These are phyloP conservation scores for Solanum megistacrolobum DNA, from an alignment of 257 asterid genomes.

Conservation along the genomic window DNA sequence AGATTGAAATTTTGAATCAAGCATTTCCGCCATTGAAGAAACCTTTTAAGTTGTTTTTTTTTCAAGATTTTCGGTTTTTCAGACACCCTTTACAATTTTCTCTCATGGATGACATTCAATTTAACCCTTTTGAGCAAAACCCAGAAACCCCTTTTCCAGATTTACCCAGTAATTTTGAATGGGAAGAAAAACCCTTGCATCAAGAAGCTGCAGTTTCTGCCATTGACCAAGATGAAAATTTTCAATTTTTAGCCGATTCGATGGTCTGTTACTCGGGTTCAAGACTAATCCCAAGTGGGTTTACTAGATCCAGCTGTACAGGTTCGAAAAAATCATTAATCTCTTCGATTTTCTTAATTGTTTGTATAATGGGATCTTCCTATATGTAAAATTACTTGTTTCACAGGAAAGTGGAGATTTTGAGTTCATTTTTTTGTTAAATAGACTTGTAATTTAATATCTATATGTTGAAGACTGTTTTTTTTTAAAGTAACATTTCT, in stretches of 20 bases:
- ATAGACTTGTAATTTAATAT: not conserved
- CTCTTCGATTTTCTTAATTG: not conserved
- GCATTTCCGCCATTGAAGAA: not conserved
- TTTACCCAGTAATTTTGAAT: conserved; percentile 18
- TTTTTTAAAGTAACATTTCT: not conserved
- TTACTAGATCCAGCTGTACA: conserved; percentile 30
- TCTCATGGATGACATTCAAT: conserved; percentile 35
- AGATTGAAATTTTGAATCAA: conserved; percentile 6
- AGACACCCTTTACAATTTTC: not conserved
- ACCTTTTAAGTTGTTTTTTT: not conserved
- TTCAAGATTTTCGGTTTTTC: not conserved
- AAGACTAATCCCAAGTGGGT: conserved; percentile 48
- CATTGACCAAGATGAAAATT: conserved; percentile 40
- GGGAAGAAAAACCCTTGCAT: conserved; percentile 22
- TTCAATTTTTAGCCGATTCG: conserved; percentile 44
- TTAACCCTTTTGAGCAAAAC: conserved; percentile 15
- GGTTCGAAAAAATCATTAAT: conserved; percentile 29
- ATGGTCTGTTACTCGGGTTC: conserved; percentile 76
- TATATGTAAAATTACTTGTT: not conserved
- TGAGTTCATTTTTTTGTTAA: not conserved
- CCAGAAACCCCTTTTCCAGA: conserved; percentile 27
- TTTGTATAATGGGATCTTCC: not conserved
- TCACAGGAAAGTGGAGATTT: not conserved
- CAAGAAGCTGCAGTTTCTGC: conserved; percentile 34
- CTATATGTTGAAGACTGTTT: not conserved